Evolutionary conservation across 164 flowering plant species (phyloP).

Genomic region (Annona cherimola): DNA sequence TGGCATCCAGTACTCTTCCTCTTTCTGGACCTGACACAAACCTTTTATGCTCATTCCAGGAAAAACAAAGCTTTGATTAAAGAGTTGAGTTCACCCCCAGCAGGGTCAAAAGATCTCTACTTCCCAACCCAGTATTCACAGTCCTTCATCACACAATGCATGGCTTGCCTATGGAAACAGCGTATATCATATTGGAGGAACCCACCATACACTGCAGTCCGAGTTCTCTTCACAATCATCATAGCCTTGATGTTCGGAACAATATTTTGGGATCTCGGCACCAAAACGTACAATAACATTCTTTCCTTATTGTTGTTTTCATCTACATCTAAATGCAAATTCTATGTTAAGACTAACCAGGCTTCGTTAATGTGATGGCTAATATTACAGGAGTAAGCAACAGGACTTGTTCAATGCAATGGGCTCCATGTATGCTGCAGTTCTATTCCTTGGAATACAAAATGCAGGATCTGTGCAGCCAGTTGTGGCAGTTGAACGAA

Average conservation of each 20-base stretch:
- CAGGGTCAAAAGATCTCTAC: conserved; percentile 34
- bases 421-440: conserved; percentile 29
- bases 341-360: background rate
- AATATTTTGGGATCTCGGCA: conserved; percentile 37
- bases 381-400: conserved; percentile 10
- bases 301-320: background rate
- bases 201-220: conserved; percentile 42
- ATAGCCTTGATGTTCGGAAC: conserved; percentile 44
- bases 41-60: conserved; percentile 23
- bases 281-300: conserved; percentile 18
- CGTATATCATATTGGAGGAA: conserved; percentile 46
- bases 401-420: conserved; percentile 24
- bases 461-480: conserved; percentile 30
- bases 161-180: conserved; percentile 55
- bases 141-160: conserved; percentile 37
- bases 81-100: conserved; percentile 34
- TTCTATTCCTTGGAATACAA: conserved; percentile 21
- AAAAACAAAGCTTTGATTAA: conserved; percentile 41
- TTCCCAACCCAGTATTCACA: conserved; percentile 39
- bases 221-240: conserved; percentile 37
- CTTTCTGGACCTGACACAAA: background rate
- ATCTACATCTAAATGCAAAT: background rate
- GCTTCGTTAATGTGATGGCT: background rate
- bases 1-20: background rate
- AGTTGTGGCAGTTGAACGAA: conserved; percentile 29